phyloP scores from a whole-genome alignment of 108 stramenopile genomes.

The Cyclotella kingstonii region DNA sequence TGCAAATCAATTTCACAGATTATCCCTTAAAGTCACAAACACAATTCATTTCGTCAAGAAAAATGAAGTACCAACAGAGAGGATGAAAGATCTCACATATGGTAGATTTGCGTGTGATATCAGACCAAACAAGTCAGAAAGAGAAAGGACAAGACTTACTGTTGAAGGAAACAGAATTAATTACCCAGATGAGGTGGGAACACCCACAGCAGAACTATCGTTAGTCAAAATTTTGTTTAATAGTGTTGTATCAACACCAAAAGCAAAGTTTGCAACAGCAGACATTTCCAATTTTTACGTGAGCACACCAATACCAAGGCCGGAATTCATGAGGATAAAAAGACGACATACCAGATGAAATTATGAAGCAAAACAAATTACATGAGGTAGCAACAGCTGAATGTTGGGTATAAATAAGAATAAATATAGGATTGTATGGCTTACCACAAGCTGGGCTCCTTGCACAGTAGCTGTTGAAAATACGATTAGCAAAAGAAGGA shows the following conservation, averaged over 20 bases:
- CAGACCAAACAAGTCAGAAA: not conserved
- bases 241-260: conserved; percentile 32
- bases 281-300: conserved; percentile 51
- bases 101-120: not conserved
- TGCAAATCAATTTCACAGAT: no score
- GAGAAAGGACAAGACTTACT: not conserved
- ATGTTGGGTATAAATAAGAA: conserved; percentile 8
- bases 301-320: conserved; percentile 22
- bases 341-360: conserved; percentile 24
- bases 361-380: conserved; percentile 35
- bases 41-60: not conserved
- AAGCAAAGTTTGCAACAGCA: conserved; percentile 24
- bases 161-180: conserved; percentile 24
- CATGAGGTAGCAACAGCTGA: conserved; percentile 2
- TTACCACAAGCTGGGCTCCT: conserved; percentile 50
- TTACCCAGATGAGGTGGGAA: conserved; percentile 14
- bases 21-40: no score
- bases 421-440: conserved; percentile 43
- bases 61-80: conserved; percentile 15
- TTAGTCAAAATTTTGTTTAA: conserved; percentile 42
- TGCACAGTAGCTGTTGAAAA: conserved; percentile 25
- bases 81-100: no score
- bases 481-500: conserved; percentile 16
- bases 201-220: conserved; percentile 20
- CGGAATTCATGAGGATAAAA: conserved; percentile 42